Base-by-base conservation (phyloP, 2,329 filamentous ascomycete species). In the Phialemonium atrogriseum region DNA sequence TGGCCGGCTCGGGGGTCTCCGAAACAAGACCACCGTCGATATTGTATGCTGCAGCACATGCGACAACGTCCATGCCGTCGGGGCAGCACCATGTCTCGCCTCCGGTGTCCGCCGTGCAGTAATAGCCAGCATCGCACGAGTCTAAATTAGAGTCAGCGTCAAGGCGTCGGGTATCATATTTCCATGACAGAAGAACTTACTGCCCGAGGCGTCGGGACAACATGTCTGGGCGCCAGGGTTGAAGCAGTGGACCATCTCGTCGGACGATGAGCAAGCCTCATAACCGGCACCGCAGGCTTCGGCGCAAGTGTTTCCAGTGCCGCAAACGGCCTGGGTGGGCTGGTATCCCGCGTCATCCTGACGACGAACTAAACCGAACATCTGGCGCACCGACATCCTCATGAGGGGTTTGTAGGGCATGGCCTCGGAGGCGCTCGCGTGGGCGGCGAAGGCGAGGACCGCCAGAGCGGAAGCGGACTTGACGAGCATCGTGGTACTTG, bases 61-160 rank as follows among this genome's bases (percentile, higher is more conserved):
- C 54, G 16, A 53, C 54, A 29, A 77, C 59, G 39, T 65, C 59
- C 61, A 70, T 60, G 38, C 57, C 61, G 25, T 76, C 55, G 24
- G 73, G 72, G 55, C 76, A 80, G 62, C 76, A 80, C 60, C 69
- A 69, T 20, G 74, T 77, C 35, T 63, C 56, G 33, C 56, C 52
- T 26, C 52, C 45, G 32, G 54, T 50, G 48, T 77, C 66, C 42
- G 66, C 59, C n/a, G 71, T 66, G 59, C 77, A 80, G 62, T 71
- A 80, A 60, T 70, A 80, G 30, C 71, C 73, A 11, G 56, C 51
- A 19, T 73, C 66, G 51, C 76, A 80, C 19, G 74, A 72, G 54
- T 74, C 73, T 77, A 32, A 17, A 33, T 9, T n/a, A 26, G 15
- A 3, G 27, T 47, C 33, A 50, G 33, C 31, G 36, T 10, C 9